Percentiles rank a stretch among this genome's conserved stretches.
phyloP scores from a whole-genome alignment of 768 basidiomycete species.

The Lactarius hatsudake region DNA sequence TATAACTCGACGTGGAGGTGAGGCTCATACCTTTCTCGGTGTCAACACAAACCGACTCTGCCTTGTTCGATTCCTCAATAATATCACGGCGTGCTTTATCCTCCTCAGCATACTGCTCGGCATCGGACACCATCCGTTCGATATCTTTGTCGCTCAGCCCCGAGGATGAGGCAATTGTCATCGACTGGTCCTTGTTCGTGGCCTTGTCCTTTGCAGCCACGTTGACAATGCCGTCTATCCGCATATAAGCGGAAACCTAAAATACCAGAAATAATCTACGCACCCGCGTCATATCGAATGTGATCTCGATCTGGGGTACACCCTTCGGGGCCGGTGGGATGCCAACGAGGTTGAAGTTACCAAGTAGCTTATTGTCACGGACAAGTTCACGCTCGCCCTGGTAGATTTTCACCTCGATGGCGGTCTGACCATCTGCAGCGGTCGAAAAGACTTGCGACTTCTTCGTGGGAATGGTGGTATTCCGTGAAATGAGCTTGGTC shows the following conservation, averaged over 20 bases:
- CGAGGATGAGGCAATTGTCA: conserved; percentile 97
- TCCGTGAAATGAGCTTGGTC: conserved; percentile 97
- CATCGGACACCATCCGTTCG: conserved; percentile 92
- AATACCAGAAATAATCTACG: conserved; percentile 28
- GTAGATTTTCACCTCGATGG: conserved; percentile 99
- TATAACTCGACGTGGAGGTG: background rate
- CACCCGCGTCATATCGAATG: conserved; percentile 98
- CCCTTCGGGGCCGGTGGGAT: conserved; percentile 83
- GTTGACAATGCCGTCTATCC: conserved; percentile 88
- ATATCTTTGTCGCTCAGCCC: conserved; percentile 96
- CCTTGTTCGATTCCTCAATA: conserved; percentile 97
- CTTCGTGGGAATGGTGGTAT: conserved; percentile 99
- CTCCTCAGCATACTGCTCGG: conserved; percentile 89
- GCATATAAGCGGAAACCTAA: conserved; percentile 13
- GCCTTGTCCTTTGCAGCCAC: conserved; percentile 96
- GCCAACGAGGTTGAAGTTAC: conserved; percentile 99
- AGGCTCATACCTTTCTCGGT: conserved; percentile 81
- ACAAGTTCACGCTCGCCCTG: conserved; percentile 99
- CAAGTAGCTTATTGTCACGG: conserved; percentile 96
- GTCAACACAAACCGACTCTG: conserved; percentile 89
- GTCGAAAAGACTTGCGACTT: conserved; percentile 99
- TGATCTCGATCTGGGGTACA: conserved; percentile 77
- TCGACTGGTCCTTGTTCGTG: conserved; percentile 85
- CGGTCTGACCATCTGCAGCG: conserved; percentile 98
- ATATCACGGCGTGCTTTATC: conserved; percentile 85